phyloP scores from a whole-genome alignment of 225 moss, liverwort and hornwort species.

The Anthoceros angustus region DNA sequence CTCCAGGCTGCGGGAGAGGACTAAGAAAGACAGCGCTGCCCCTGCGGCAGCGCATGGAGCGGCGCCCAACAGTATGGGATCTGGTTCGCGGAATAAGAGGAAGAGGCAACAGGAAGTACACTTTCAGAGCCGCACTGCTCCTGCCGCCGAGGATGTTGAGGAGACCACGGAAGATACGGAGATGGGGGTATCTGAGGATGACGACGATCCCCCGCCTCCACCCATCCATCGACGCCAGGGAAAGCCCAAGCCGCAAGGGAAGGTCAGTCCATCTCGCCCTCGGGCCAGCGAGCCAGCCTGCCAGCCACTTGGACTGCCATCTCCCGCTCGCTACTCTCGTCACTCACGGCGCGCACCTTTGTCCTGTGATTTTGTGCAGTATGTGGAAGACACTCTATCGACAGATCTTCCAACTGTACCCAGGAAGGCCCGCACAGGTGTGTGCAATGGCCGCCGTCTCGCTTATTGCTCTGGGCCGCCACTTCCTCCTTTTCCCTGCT shows the following conservation, averaged over 20 bases:
- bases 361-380: constrained; percentile 23
- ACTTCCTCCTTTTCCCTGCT: neutral
- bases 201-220: constrained; percentile 79
- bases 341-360: constrained; percentile 5
- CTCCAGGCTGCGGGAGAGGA: constrained; percentile 57
- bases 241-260: constrained; percentile 54
- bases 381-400: constrained; percentile 50
- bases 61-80: constrained; percentile 26
- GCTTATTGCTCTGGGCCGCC: neutral
- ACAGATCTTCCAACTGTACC: constrained; percentile 75
- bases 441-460: neutral
- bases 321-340: neutral
- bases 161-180: constrained; percentile 82
- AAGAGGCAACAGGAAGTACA: constrained; percentile 69
- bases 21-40: constrained; percentile 50
- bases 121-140: constrained; percentile 34
- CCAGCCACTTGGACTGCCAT: neutral
- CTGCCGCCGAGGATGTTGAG: constrained; percentile 40
- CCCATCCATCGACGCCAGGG: constrained; percentile 55
- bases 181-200: constrained; percentile 72
- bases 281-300: neutral
- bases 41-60: constrained; percentile 20
- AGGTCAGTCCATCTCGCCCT: constrained; percentile 30
- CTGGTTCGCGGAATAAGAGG: constrained; percentile 59
- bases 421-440: constrained; percentile 77